phyloP scores from a whole-genome alignment of 179 eudicot species.

The Camellia oleifera region DNA sequence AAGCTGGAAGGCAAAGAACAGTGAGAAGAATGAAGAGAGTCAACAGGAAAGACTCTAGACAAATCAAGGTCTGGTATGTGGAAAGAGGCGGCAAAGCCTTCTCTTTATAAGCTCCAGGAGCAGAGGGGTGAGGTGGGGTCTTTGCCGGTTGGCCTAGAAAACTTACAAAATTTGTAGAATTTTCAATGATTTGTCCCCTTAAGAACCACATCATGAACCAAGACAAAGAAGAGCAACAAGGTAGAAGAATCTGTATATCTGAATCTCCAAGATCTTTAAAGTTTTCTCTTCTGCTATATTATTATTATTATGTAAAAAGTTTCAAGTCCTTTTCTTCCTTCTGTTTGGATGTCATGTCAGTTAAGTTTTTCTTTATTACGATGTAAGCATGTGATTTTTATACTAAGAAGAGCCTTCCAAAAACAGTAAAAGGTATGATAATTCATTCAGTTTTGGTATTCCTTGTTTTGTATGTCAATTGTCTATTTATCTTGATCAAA shows the following conservation, averaged over 20 bases:
- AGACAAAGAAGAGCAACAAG: slow-evolving; percentile 17
- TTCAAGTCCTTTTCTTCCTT: not conserved
- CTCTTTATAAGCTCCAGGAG: slow-evolving; percentile 44
- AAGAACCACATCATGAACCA: slow-evolving; percentile 34
- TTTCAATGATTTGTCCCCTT: slow-evolving; percentile 34
- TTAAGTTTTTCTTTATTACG: slow-evolving; percentile 5
- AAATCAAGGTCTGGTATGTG: slow-evolving; percentile 25
- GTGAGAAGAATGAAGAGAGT: slow-evolving; percentile 7
- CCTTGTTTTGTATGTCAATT: not conserved
- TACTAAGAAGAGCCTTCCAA: slow-evolving; percentile 8
- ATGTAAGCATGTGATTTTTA: slow-evolving; percentile 14
- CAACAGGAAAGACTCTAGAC: slow-evolving; percentile 12
- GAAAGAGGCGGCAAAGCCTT: slow-evolving; percentile 23
- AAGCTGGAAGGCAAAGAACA: slow-evolving; percentile 5
- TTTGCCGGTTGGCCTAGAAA: slow-evolving; percentile 37
- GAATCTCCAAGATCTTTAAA: slow-evolving; percentile 15
- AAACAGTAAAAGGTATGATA: not conserved
- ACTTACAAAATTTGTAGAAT: slow-evolving; percentile 23
- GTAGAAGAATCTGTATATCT: slow-evolving; percentile 29
- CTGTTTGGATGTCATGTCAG: slow-evolving; percentile 3
- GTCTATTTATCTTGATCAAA: slow-evolving; percentile 1
- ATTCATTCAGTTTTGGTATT: not conserved
- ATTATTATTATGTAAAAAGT: not conserved
- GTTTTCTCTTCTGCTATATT: not conserved
- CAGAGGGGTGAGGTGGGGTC: slow-evolving; percentile 33